Base-by-base conservation (phyloP, 805 yeast genomes). In the Osmozyma mogii region DNA sequence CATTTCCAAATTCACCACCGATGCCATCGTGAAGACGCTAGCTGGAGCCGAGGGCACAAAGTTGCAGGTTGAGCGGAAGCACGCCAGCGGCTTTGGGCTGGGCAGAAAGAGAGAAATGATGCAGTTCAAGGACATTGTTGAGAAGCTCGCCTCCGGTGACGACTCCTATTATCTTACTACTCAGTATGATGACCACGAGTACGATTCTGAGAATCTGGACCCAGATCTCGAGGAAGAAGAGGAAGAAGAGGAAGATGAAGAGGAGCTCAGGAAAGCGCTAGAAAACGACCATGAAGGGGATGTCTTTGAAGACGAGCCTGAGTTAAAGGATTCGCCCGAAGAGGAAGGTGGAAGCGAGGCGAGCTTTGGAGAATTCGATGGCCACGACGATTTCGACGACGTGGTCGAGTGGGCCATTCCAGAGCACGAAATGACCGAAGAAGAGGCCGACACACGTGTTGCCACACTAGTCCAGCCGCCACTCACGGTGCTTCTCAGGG, bases 21-120 rank as follows among this genome's bases (percentile, higher is more conserved):
- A 24, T 4, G 23, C 47, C 1, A 48, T 77, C 6, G 58, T 37
- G 4, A 47, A 52, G 2, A 56, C 61, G 3, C 51, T 77, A 20
- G 38, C 50, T 4, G 57, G 56, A 25, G 49, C 58, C 7, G 53
- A 42, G 2, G 17, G 23, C 14, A 17, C 12, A 14, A 40, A 36
- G 2, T 45, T 80, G 21, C 72, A 76, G 39, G 75, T 80, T 11
- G 89, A 81, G 44, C 65, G 65, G 38, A 72, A 73, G 42, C 49
- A 52, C 9, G 52, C 61, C 24, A 76, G 76, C 27, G 88, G 88
- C 2, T 81, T 72, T 53, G 89, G 89, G 1, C 68, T 77, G 26
- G 85, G 85, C 1, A 59, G 61, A 13, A 57, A 60, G 32, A 56
- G 87, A 38, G 49, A 64, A 10, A 62, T 63, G 31, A 64, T 78